Evolutionary conservation across 306 rosid species (phyloP).

Genomic region (Spatholobus suberectus): DNA sequence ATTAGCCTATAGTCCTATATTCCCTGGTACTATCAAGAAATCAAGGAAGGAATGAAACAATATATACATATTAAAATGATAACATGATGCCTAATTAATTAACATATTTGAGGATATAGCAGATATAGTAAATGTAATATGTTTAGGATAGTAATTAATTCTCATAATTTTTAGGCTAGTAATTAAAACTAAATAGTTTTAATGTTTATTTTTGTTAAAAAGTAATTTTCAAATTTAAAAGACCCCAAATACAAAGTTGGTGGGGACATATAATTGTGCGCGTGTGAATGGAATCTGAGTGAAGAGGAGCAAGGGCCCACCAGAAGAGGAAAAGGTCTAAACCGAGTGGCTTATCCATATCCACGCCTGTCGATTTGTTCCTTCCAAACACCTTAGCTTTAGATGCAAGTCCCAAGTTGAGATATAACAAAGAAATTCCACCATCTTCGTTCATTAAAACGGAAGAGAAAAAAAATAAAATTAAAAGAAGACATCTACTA

Average conservation of each 20-base stretch:
- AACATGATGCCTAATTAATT: too few species aligned
- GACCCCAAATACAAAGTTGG: neutral
- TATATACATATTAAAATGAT: too few species aligned
- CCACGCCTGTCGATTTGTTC: neutral
- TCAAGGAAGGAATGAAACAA: too few species aligned
- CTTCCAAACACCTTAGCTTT: conserved; percentile 1
- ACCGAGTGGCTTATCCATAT: conserved; percentile 27
- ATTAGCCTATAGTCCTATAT: too few species aligned
- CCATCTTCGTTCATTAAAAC: neutral
- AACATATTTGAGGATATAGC: too few species aligned
- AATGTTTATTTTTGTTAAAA: neutral
- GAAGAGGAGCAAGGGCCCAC: conserved; percentile 43
- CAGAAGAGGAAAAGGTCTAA: conserved; percentile 26
- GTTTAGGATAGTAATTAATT: too few species aligned
- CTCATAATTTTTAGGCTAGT: too few species aligned
- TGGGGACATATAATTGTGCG: neutral
- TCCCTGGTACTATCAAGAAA: too few species aligned
- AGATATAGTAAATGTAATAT: too few species aligned
- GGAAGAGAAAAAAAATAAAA: neutral
- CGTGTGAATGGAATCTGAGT: conserved; percentile 51
- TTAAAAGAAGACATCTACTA: neutral
- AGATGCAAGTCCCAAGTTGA: conserved; percentile 20
- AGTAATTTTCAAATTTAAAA: neutral
- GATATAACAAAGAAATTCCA: conserved; percentile 1
- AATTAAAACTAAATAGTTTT: too few species aligned